Percentiles rank a stretch among this genome's conserved stretches.
Conservation (phyloP, 768 basidiomycete genomes). For the Pleurotus djamor region DNA sequence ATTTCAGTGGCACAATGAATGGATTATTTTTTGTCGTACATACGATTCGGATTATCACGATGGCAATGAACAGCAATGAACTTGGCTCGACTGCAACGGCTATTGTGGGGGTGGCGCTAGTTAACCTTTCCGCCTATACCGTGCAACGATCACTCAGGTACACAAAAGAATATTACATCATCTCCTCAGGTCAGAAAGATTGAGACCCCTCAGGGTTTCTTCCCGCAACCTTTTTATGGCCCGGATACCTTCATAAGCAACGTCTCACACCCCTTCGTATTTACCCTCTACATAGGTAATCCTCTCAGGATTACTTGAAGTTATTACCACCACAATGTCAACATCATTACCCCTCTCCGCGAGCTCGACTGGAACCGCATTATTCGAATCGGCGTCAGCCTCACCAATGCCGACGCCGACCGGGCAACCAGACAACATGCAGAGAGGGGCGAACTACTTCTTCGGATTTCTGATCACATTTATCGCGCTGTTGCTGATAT, state of each 20-base stretch:
- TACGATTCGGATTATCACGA: too few relatives aligned
- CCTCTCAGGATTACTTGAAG: background rate
- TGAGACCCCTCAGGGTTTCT: background rate
- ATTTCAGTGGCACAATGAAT: too few relatives aligned
- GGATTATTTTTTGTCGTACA: too few relatives aligned
- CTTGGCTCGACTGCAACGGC: too few relatives aligned
- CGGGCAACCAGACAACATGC: slow-evolving; percentile 3
- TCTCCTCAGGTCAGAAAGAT: background rate
- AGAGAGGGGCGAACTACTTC: slow-evolving; percentile 42
- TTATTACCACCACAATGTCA: background rate
- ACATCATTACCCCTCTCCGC: background rate
- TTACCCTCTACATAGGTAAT: background rate
- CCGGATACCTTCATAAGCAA: background rate
- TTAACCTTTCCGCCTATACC: too few relatives aligned
- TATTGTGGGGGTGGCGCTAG: too few relatives aligned
- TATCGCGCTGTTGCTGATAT: slow-evolving; percentile 44
- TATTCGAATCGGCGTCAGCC: slow-evolving; percentile 4
- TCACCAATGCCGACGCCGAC: slow-evolving; percentile 2
- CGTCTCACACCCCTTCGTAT: background rate
- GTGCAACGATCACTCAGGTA: too few relatives aligned
- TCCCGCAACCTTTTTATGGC: slow-evolving; percentile 9
- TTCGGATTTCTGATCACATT: slow-evolving; percentile 53
- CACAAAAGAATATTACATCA: background rate
- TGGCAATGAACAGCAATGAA: too few relatives aligned
- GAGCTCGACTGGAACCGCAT: background rate